Conservation (phyloP, 371 early-diverging fungal species). For the Parasitella parasitica region DNA sequence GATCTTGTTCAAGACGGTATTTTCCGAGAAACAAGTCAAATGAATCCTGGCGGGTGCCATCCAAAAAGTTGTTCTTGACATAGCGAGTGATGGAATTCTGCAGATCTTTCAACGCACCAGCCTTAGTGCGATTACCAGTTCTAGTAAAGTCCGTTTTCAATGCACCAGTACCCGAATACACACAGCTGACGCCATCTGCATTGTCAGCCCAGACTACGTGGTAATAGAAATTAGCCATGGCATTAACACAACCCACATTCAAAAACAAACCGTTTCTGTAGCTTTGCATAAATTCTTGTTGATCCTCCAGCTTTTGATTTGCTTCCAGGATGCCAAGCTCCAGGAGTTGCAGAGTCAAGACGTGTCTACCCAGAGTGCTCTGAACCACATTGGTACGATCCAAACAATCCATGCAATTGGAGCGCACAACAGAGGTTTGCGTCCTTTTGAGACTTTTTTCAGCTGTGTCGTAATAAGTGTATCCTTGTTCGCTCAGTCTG, state of each 20-base stretch:
- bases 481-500: slow-evolving; percentile 69
- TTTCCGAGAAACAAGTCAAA: slow-evolving; percentile 81
- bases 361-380: slow-evolving; percentile 73
- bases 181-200: slow-evolving; percentile 92
- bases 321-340: slow-evolving; percentile 61
- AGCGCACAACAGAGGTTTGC: slow-evolving; percentile 88
- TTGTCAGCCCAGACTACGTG: slow-evolving; percentile 95
- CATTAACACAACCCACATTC: background rate
- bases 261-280: slow-evolving; percentile 35
- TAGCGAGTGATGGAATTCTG: slow-evolving; percentile 85
- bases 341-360: slow-evolving; percentile 66
- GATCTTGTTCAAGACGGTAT: slow-evolving; percentile 48
- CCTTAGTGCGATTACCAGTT: slow-evolving; percentile 84
- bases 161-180: slow-evolving; percentile 98
- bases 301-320: slow-evolving; percentile 60
- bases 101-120: slow-evolving; percentile 83
- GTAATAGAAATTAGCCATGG: background rate
- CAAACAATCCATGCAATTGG: slow-evolving; percentile 99
- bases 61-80: slow-evolving; percentile 90
- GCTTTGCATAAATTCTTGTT: slow-evolving; percentile 32
- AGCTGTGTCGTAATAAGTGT: background rate
- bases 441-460: slow-evolving; percentile 6
- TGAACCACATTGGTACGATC: slow-evolving; percentile 99
- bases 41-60: slow-evolving; percentile 89
- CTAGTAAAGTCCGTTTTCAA: slow-evolving; percentile 96